Base-by-base conservation (phyloP, 768 basidiomycete genomes). In the Lactarius sanguifluus region DNA sequence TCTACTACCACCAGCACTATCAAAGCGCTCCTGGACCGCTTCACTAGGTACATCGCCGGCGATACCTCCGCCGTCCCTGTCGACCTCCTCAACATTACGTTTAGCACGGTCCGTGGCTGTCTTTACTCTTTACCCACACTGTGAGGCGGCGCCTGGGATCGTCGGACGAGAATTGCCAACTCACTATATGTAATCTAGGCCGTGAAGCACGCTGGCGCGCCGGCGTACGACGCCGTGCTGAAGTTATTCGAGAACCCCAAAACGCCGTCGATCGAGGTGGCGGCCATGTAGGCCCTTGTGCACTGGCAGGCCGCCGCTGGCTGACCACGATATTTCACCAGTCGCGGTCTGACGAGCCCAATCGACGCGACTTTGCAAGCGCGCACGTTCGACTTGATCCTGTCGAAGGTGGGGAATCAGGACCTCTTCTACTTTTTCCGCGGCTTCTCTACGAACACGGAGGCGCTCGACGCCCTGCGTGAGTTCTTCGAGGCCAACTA, bases 31-130 rank as follows among this genome's bases (percentile, higher is more conserved):
- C 79, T 81, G 71, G 77, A 78, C 28, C 87, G 92, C 64, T 98
- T 97, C 79, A 78, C 80, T 41, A 78, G 83, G 34, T 93, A 87
- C 74, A 75, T 89, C 71, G 81, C 86, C 16, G 85, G 85, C 9
- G 90, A 96, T 73, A 85, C 89, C 71, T 88, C 88, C 0, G 80
- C 76, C 62, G 91, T 98, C 69, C 92, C 93, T 9, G 83, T 86
- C 32, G 95, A 98, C 77, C 77, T 98, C 57, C 83, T 89, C 70
- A 72, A 79, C 36, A 77, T 81, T 47, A 84, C 85, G 50, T 88
- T 81, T 75, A 71, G 74, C 34, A 80, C 77, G 60, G 89, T 90
- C 69, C 20, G 59, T 36, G 20, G 83, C 73, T 8, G 16, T 52
- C 34, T 32, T n/a, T 10, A 3, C 18, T n/a, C n/a, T n/a, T n/a